phyloP scores from a whole-genome alignment of 176 grass and related monocot species.

The Secale cereale region DNA sequence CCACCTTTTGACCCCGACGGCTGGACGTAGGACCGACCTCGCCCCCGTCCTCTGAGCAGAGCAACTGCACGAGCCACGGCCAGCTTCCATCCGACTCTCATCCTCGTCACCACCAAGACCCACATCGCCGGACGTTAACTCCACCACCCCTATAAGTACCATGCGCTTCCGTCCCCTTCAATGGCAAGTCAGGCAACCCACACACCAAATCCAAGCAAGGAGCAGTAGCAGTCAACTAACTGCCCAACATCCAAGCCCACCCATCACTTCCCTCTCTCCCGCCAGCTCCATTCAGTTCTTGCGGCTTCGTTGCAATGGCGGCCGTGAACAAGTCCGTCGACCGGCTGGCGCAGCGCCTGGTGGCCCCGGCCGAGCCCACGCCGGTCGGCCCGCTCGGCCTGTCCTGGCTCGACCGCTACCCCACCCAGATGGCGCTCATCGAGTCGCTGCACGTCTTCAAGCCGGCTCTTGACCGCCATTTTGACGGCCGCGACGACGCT shows the following conservation, averaged over 20 bases:
- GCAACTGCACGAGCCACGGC: neutral
- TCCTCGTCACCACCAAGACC: neutral
- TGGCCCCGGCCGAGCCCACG: constrained; percentile 52
- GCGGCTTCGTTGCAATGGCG: neutral
- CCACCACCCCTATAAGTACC: neutral
- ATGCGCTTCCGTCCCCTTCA: no score
- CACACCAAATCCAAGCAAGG: no score
- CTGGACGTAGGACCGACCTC: no score
- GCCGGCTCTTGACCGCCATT: no score
- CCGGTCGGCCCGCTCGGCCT: constrained; percentile 36
- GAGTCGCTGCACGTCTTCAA: constrained; percentile 89
- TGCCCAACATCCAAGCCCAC: no score
- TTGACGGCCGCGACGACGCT: no score
- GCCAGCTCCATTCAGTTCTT: no score
- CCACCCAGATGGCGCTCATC: constrained; percentile 82
- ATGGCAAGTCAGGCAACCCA: neutral
- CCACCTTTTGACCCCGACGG: no score
- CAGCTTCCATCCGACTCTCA: neutral
- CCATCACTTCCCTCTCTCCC: no score
- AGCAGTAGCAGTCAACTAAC: no score
- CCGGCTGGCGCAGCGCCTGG: constrained; percentile 36
- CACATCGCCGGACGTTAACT: neutral
- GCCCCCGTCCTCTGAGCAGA: no score
- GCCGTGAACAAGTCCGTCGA: constrained; percentile 23
- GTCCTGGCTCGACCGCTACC: constrained; percentile 88